phyloP scores from a whole-genome alignment of 768 basidiomycete species.

The Termitomyces sp. region DNA sequence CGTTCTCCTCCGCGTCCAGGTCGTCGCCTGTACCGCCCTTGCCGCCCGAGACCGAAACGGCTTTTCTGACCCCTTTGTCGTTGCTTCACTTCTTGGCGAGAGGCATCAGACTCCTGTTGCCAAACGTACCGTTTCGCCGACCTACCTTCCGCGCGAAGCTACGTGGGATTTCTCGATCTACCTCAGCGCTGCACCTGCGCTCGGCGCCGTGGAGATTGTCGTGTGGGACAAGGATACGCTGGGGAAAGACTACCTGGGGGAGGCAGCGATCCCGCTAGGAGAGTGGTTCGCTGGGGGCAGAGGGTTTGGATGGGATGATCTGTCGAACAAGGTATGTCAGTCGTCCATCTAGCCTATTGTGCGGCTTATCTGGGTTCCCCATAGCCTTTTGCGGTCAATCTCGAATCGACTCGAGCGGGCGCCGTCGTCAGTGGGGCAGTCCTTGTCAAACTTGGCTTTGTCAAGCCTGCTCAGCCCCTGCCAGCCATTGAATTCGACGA shows the following conservation, averaged over 20 bases:
- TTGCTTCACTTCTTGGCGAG: conserved; percentile 49
- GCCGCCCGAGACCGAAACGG: conserved; percentile 60
- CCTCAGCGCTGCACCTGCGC: conserved; percentile 30
- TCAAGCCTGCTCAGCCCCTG: conserved; percentile 35
- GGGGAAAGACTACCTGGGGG: conserved; percentile 92
- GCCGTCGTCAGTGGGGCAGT: conserved; percentile 35
- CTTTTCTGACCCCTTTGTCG: conserved; percentile 71
- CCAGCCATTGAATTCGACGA: conserved; percentile 48
- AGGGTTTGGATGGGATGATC: conserved; percentile 51
- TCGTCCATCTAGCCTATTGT: not conserved
- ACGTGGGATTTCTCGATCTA: conserved; percentile 91
- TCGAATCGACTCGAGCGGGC: conserved; percentile 36
- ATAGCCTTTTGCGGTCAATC: conserved; percentile 17
- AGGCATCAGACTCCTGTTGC: conserved; percentile 69
- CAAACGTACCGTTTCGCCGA: conserved; percentile 67
- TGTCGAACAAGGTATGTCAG: conserved; percentile 58
- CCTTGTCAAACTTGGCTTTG: conserved; percentile 42
- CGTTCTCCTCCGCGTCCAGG: conserved; percentile 61
- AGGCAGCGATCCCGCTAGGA: conserved; percentile 69
- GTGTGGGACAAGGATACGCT: conserved; percentile 93
- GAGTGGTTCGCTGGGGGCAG: conserved; percentile 63
- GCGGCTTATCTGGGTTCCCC: not conserved
- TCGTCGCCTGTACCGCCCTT: conserved; percentile 58
- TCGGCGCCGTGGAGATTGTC: conserved; percentile 77
- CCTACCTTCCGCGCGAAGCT: conserved; percentile 59